These are phyloP conservation scores for Corymbia maculata DNA, from an alignment of 345 rosid species.

Conservation along the genomic window DNA sequence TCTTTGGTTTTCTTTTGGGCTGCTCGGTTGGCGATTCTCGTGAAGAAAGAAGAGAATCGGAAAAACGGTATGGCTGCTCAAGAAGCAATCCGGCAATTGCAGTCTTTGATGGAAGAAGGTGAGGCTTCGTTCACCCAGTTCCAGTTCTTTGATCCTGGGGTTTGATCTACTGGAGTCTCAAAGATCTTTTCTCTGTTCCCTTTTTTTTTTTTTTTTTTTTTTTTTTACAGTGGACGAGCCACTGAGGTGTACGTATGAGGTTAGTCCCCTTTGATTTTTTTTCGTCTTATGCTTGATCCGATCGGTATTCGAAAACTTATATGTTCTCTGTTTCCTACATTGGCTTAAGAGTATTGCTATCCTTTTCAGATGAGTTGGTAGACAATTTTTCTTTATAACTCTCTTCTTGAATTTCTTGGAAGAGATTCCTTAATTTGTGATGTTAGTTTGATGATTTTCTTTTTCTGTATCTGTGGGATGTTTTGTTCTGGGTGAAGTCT, in stretches of 20 bases:
- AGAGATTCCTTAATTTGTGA: neutral
- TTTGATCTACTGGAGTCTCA: neutral
- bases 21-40: neutral
- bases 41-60: neutral
- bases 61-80: conserved; percentile 12
- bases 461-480: neutral
- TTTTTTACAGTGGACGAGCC: conserved; percentile 54
- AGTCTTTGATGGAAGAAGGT: conserved; percentile 69
- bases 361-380: neutral
- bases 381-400: neutral
- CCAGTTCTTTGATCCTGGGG: neutral
- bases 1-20: neutral
- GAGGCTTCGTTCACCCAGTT: neutral
- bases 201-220: neutral
- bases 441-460: neutral
- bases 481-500: neutral
- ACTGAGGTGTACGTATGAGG: conserved; percentile 61
- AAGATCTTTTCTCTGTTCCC: neutral
- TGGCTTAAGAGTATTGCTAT: neutral
- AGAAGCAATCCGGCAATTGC: conserved; percentile 66
- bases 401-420: neutral
- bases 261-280: conserved; percentile 11
- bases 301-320: neutral
- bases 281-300: conserved; percentile 8
- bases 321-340: neutral